Evolutionary conservation across 2,329 filamentous ascomycete species (phyloP), one percentile per base, ranked within the genome.

Genomic region (Cadophora sp.): DNA sequence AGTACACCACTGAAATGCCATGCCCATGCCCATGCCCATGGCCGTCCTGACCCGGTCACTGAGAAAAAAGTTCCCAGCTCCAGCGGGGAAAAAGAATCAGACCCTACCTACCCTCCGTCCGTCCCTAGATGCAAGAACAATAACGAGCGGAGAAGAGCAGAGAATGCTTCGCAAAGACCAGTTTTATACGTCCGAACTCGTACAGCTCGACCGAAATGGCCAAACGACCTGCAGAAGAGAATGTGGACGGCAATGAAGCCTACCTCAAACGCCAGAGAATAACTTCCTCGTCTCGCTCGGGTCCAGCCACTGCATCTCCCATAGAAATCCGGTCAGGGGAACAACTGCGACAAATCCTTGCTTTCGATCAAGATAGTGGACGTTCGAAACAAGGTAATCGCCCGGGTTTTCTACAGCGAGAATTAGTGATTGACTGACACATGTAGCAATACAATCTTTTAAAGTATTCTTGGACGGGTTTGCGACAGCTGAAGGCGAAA

Each of bases 381-480:
- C 83, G 87, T 79, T 84, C 90, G 75, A 87, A 91, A 77, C 91
- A 91, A 80, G 90, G 86, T 87, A 80, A 11, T 8, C 48, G 55
- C 43, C 3, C n/a, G n/a, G n/a, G n/a, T n/a, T n/a, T 24, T 16
- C 14, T 3, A 7, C 19, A 14, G 19, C 22, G n/a, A 29, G 16
- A 11, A 34, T 40, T 31, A 8, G 16, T 29, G 26, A 8, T 53
- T 37, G 7, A n/a, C 46, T 64, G 22, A 53, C 50, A 27, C 26
- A 3, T 8, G 12, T 60, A 91, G 89, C 88, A 24, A 84, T 93
- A 12, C 87, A 89, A 74, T 89, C 89, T 0, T 87, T 93, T 81
- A 93, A 93, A 77, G 79, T 83, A 8, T 88, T 94, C 55, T 87
- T 94, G 69, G 91, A 94, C 75, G 82, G 86, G 48, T 86, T 93